A percentile compares a stretch with the other conserved stretches of the same genome.
phyloP scores from a whole-genome alignment of 2,329 filamentous ascomycete species.

The Aspergillus amoenus region DNA sequence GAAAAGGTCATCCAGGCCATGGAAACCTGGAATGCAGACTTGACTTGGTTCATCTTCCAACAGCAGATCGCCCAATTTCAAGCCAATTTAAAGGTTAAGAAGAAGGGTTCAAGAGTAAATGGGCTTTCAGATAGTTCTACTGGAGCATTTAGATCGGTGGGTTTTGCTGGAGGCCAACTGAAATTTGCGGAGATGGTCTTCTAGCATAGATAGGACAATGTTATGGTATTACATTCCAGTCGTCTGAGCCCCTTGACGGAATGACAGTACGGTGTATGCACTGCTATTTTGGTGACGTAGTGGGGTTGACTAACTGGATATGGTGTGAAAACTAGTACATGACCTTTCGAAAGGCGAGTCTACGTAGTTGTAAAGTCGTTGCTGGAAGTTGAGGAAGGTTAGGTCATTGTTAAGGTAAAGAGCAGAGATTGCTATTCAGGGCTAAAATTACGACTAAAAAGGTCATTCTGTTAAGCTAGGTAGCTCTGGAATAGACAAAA shows the following conservation, averaged over 20 bases:
- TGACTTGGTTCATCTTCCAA: slow-evolving; percentile 43
- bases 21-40: slow-evolving; percentile 42
- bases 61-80: slow-evolving; percentile 16
- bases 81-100: slow-evolving; percentile 19
- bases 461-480: slow-evolving; percentile 3
- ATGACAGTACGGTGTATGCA: no score
- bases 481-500: neutral
- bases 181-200: slow-evolving; percentile 9
- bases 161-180: slow-evolving; percentile 2
- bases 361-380: no score
- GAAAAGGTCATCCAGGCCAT: slow-evolving; percentile 37
- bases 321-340: no score
- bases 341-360: neutral
- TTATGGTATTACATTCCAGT: no score
- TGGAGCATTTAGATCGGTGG: neutral
- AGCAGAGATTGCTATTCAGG: slow-evolving; percentile 11
- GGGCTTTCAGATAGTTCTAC: neutral
- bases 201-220: neutral
- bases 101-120: neutral
- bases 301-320: no score
- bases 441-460: slow-evolving; percentile 1
- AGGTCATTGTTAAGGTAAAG: neutral
- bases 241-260: no score
- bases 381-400: neutral
- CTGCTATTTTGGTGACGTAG: no score